Conservation (phyloP, 139 green algal genomes). For the Zygnema cylindricum region DNA sequence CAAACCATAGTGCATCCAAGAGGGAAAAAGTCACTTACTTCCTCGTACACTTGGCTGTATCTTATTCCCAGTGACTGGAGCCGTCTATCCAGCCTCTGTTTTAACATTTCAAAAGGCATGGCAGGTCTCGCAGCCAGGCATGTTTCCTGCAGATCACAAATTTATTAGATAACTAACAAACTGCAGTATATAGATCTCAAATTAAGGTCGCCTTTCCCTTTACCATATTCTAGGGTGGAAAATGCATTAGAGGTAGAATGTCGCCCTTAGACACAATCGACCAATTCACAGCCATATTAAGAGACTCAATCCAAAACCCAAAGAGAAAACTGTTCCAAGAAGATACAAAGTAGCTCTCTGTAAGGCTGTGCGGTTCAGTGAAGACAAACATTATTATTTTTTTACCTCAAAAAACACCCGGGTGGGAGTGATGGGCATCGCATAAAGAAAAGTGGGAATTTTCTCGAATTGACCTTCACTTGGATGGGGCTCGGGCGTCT, state of each 20-base stretch:
- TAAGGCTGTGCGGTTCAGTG: no score
- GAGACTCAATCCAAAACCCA: neutral
- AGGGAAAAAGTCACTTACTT: conserved; percentile 44
- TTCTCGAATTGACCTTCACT: conserved; percentile 60
- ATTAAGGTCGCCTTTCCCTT: no score
- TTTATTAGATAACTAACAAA: neutral
- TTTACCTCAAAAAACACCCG: conserved; percentile 87
- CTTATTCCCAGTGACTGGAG: conserved; percentile 78
- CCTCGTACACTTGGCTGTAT: conserved; percentile 81
- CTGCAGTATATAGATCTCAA: no score
- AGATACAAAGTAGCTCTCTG: neutral
- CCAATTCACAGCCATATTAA: no score
- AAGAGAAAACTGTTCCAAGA: conserved; percentile 10
- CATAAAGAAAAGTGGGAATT: conserved; percentile 96
- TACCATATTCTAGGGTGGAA: no score
- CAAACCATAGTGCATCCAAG: no score
- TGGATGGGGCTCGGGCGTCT: conserved; percentile 55
- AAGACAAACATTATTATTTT: no score
- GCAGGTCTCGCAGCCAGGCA: conserved; percentile 72
- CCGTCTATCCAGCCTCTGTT: conserved; percentile 82
- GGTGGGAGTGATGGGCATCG: conserved; percentile 92
- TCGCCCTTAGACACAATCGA: no score
- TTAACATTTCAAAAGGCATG: conserved; percentile 91
- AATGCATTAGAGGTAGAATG: no score
- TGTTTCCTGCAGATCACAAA: conserved; percentile 60